A percentile compares a stretch with the other conserved stretches of the same genome.
Conservation (phyloP, 257 asterid genomes). For the Solanum lycopersicoides region DNA sequence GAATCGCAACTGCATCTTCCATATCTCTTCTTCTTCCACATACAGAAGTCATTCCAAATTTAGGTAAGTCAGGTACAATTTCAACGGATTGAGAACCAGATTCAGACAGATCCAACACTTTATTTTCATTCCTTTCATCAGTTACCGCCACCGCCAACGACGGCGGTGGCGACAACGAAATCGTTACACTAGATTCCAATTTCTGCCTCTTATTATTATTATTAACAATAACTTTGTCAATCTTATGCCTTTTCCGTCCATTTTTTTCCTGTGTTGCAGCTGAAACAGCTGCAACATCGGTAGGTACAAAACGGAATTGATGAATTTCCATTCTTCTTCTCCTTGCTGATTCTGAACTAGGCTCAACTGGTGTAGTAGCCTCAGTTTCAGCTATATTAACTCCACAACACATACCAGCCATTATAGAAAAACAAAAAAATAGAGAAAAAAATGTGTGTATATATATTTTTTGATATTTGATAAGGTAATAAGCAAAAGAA, state of each 20-base stretch:
- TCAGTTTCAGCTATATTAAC: conserved; percentile 56
- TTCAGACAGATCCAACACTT: background rate
- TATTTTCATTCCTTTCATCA: background rate
- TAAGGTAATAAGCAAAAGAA: too few relatives aligned
- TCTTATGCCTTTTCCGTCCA: conserved; percentile 32
- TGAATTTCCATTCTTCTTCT: conserved; percentile 69
- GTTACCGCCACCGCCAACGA: background rate
- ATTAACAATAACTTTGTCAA: conserved; percentile 18
- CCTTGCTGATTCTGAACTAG: conserved; percentile 48
- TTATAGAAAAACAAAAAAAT: background rate
- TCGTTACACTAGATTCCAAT: background rate
- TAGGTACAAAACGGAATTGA: conserved; percentile 52
- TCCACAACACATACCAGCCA: conserved; percentile 79
- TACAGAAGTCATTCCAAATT: conserved; percentile 60
- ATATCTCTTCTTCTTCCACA: conserved; percentile 87
- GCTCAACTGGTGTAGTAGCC: conserved; percentile 49
- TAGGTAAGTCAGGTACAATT: conserved; percentile 17
- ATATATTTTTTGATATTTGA: background rate
- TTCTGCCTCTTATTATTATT: background rate
- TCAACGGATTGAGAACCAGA: background rate
- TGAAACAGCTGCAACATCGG: conserved; percentile 13
- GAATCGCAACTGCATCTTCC: conserved; percentile 85
- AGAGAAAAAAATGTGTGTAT: too few relatives aligned
- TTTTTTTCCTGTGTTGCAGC: background rate
- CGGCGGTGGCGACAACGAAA: background rate